These are phyloP conservation scores for Cardiospermum halicacabum DNA, from an alignment of 345 rosid genomes.

Conservation along the genomic window DNA sequence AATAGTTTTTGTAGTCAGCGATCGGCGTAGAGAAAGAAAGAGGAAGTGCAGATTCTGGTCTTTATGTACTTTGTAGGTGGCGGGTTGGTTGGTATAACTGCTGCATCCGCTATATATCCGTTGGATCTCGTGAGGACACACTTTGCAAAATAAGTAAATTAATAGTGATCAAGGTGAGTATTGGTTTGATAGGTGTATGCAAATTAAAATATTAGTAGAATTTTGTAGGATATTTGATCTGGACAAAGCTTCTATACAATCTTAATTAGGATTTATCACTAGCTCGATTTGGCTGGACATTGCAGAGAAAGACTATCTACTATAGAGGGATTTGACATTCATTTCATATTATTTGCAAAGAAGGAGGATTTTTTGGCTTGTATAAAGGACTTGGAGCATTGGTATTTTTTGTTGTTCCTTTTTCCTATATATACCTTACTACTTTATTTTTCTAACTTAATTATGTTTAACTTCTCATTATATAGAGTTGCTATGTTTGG, in stretches of 20 bases:
- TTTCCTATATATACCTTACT: background rate
- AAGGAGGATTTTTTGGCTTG: conserved; percentile 77
- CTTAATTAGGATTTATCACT: background rate
- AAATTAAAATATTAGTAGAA: too few relatives aligned
- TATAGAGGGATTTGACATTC: conserved; percentile 84
- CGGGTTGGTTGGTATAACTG: conserved; percentile 95
- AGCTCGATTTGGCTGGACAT: conserved; percentile 10
- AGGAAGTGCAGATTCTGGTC: conserved; percentile 31
- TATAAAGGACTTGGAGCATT: conserved; percentile 97
- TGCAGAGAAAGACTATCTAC: conserved; percentile 70
- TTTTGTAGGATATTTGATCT: background rate
- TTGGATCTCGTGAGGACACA: conserved; percentile 97
- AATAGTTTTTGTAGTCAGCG: conserved; percentile 58
- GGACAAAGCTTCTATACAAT: background rate
- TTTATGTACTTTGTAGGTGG: conserved; percentile 72
- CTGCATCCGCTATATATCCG: conserved; percentile 87
- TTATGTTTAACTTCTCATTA: conserved; percentile 8
- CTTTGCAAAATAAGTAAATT: conserved; percentile 84
- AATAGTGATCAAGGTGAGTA: background rate
- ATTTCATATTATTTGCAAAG: conserved; percentile 67
- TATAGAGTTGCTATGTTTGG: too few relatives aligned
- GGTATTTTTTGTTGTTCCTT: conserved; percentile 39
- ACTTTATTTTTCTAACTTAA: background rate
- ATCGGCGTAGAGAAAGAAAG: conserved; percentile 30
- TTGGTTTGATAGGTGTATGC: background rate